These are phyloP conservation scores for Populus hybrid DNA, from an alignment of 441 rosid genomes.

Conservation along the genomic window DNA sequence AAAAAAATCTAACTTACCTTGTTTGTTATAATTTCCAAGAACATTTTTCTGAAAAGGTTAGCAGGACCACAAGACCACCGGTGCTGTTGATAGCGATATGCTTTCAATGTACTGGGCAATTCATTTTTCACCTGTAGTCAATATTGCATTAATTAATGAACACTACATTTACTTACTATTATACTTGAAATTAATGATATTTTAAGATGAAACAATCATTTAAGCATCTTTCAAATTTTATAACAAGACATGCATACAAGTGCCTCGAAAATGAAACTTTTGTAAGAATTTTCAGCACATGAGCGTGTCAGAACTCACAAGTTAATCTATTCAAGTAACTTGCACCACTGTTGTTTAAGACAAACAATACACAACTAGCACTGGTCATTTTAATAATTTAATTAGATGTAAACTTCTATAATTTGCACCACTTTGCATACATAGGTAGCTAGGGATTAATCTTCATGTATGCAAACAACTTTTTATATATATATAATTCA, in stretches of 20 bases:
- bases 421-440: too few species aligned
- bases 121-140: constrained; percentile 77
- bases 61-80: constrained; percentile 98
- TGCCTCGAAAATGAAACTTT: neutral
- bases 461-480: neutral
- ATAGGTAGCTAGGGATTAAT: neutral
- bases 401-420: too few species aligned
- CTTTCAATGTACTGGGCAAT: constrained; percentile 85
- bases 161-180: neutral
- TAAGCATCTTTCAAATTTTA: neutral
- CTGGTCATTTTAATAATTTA: neutral
- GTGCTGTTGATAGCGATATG: constrained; percentile 84
- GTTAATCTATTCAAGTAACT: neutral
- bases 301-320: constrained; percentile 1
- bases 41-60: constrained; percentile 86
- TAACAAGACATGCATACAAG: neutral
- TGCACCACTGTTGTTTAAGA: neutral
- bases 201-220: neutral
- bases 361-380: neutral
- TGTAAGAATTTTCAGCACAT: neutral
- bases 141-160: neutral
- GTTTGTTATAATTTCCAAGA: constrained; percentile 53
- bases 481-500: neutral
- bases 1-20: constrained; percentile 36
- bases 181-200: too few species aligned